These are phyloP conservation scores for Jaenimonas drosophilae DNA, from an alignment of 208 protist species.

Conservation along the genomic window DNA sequence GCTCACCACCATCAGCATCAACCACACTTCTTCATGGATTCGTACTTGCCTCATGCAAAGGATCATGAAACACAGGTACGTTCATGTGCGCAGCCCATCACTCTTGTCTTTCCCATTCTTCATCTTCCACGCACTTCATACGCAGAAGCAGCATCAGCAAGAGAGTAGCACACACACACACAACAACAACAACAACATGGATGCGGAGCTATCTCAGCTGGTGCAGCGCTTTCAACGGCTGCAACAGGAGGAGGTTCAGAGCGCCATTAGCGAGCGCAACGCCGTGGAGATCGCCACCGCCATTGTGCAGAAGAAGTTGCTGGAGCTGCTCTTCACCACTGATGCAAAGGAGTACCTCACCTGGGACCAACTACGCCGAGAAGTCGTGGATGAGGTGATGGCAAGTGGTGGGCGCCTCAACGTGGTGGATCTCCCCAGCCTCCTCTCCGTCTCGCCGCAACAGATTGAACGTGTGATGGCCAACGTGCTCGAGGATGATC, in stretches of 20 bases:
- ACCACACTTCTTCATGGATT: no score
- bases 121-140: constrained; percentile 2
- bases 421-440: constrained; percentile 54
- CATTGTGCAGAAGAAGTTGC: constrained; percentile 44
- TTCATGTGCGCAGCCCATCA: no score
- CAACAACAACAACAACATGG: constrained; percentile 12
- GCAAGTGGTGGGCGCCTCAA: constrained; percentile 65
- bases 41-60: no score
- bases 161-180: no score
- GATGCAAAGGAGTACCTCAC: constrained; percentile 82
- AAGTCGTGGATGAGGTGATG: constrained; percentile 67
- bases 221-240: constrained; percentile 61
- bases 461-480: constrained; percentile 65
- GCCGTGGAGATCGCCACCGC: constrained; percentile 74
- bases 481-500: constrained; percentile 39
- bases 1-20: no score
- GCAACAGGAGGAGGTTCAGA: constrained; percentile 44
- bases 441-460: constrained; percentile 54
- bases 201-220: constrained; percentile 48
- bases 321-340: constrained; percentile 68
- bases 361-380: constrained; percentile 64
- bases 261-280: constrained; percentile 71
- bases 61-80: no score
- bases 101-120: constrained; percentile 5
- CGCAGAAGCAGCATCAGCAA: background rate